Evolutionary conservation across 2,329 filamentous ascomycete genomes (phyloP).

Genomic region (Xylaria sp.): DNA sequence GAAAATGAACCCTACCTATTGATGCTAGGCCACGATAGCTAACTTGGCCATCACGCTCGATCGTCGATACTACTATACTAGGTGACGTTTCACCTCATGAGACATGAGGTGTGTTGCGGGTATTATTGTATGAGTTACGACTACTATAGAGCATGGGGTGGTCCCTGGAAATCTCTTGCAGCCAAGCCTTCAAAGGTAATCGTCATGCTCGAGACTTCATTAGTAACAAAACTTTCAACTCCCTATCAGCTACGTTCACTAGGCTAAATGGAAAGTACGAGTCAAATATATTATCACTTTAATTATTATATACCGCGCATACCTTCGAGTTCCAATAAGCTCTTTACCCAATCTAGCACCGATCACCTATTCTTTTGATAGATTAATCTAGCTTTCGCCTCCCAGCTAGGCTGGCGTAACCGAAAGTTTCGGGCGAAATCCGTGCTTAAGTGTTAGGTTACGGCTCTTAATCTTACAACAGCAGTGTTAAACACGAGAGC

Average conservation of each 20-base stretch:
- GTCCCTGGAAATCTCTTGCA: neutral
- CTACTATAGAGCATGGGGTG: neutral
- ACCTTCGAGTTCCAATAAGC: too few species aligned
- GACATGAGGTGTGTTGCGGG: neutral
- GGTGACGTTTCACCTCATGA: neutral
- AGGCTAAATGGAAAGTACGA: neutral
- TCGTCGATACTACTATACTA: conserved; percentile 5
- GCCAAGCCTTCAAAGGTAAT: conserved; percentile 1
- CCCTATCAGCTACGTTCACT: neutral
- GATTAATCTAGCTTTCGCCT: too few species aligned
- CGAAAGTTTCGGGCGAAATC: too few species aligned
- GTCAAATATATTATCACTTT: neutral
- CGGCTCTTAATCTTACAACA: too few species aligned
- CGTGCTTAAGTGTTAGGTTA: too few species aligned
- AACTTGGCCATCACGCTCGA: neutral
- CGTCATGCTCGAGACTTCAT: neutral
- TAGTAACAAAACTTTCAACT: neutral
- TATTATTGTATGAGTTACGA: neutral
- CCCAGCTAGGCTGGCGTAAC: too few species aligned
- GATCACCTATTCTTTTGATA: too few species aligned
- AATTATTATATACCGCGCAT: neutral
- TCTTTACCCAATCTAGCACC: too few species aligned
- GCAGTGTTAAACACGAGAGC: too few species aligned
- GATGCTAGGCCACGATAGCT: neutral
- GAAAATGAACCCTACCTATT: neutral